Evolutionary conservation across 2,329 filamentous ascomycete species (phyloP), one percentile per base, ranked within the genome.

Genomic region (Pseudogymnoascus sp.): DNA sequence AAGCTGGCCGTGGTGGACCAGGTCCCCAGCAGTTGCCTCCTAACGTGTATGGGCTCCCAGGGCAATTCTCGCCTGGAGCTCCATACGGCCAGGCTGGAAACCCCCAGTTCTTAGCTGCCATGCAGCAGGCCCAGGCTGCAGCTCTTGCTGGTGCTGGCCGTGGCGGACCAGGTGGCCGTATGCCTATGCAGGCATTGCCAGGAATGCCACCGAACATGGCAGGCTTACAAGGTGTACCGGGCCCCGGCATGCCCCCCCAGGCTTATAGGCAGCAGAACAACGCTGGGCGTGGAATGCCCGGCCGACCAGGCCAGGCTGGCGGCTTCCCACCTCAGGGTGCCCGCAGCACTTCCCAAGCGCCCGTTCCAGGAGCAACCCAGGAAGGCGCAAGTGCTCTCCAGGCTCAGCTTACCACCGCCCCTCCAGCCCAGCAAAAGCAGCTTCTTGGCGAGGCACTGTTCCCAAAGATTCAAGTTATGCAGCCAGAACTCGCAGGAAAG

Each of bases 401-500:
- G 75, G 72, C 78, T 36, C 85, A 88, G 76, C 80, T 89, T 49
- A 77, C 80, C 66, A 71, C 75, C 37, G 81, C 82, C 60, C 71
- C 74, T 62, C 84, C 88, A 40, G 82, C 84, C 59, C 91, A 96
- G 80, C 95, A 97, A 84, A 99, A 99, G 87, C 95, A 99, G 84
- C 91, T 97, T 78, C 87, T 99, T 63, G 95, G 95, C 77, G 95
- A 99, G 81, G 88, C 91, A 71, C 89, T 99, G 72, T 99, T 97
- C 85, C 95, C 95, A 75, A 99, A 97, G 89, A 97, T 99, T 73
- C 88, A 93, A 77, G 87, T 86, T 70, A 88, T 96, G 79, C 95
- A 99, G 82, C 90, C 92, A 65, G 93, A 97, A 72, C 84, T 99
- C 73, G 95, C 95, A 67, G 95, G 95, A 75, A 99, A 99, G 88